Conservation (phyloP, 306 rosid genomes). For the Begonia fuchsioides region DNA sequence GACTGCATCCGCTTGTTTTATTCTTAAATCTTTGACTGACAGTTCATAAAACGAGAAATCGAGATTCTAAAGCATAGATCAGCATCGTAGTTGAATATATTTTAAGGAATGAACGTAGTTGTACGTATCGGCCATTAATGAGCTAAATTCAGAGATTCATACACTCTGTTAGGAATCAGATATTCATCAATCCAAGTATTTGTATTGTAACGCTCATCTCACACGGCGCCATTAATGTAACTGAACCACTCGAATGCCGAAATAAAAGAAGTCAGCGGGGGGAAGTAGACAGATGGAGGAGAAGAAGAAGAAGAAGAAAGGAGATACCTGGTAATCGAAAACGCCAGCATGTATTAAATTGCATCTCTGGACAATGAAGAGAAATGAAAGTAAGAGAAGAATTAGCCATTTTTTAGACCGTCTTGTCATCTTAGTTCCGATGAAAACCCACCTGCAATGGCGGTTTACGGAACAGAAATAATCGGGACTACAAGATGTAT, state of each 20-base stretch:
- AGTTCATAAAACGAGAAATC: too few species aligned
- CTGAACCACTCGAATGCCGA: constrained; percentile 43
- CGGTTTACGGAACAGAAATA: constrained; percentile 19
- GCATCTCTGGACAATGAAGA: not conserved
- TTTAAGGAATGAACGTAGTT: not conserved
- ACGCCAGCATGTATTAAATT: too few species aligned
- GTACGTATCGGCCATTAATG: not conserved
- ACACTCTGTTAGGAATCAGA: too few species aligned
- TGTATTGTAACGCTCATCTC: constrained; percentile 2
- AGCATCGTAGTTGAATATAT: not conserved
- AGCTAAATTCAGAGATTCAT: not conserved
- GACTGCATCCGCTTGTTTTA: constrained; percentile 1
- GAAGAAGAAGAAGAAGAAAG: constrained; percentile 9
- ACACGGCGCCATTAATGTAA: constrained; percentile 32
- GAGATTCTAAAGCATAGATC: too few species aligned
- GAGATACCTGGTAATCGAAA: not conserved
- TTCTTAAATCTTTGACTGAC: not conserved
- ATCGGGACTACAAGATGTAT: constrained; percentile 34
- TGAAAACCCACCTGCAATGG: constrained; percentile 50
- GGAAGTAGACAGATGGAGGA: too few species aligned
- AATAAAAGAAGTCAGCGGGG: constrained; percentile 29
- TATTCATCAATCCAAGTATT: too few species aligned
- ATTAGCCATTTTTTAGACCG: constrained; percentile 8
- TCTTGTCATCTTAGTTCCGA: constrained; percentile 27
- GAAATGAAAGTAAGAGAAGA: constrained; percentile 9